Conservation (phyloP, 2,329 filamentous ascomycete species). For the Colletotrichum sp. region DNA sequence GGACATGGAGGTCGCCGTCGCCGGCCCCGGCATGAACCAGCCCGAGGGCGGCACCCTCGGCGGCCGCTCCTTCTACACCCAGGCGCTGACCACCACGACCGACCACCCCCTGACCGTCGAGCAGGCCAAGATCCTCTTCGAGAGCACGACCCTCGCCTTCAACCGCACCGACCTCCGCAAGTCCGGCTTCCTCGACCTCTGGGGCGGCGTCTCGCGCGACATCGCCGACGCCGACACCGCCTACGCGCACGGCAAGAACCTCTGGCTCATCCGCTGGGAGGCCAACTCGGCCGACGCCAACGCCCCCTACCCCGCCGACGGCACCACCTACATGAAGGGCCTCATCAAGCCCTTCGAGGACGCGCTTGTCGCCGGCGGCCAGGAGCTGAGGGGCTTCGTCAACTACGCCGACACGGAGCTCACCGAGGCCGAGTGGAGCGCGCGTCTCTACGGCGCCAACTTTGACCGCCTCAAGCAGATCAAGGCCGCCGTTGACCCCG, state of each 20-base stretch:
- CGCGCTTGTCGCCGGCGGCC: slow-evolving; percentile 10
- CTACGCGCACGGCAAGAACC: slow-evolving; percentile 44
- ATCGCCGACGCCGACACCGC: slow-evolving; percentile 39
- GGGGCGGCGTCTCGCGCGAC: slow-evolving; percentile 27
- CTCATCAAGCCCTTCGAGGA: slow-evolving; percentile 32
- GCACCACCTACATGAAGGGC: slow-evolving; percentile 49
- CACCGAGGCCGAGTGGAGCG: slow-evolving; percentile 17
- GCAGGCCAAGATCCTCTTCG: slow-evolving; percentile 13
- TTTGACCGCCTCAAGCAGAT: slow-evolving; percentile 20
- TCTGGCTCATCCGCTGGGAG: slow-evolving; percentile 36
- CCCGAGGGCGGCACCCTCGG: slow-evolving; percentile 13
- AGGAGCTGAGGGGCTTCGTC: slow-evolving; percentile 16
- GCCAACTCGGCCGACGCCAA: slow-evolving; percentile 38
- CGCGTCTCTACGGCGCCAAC: slow-evolving; percentile 20
- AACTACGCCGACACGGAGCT: slow-evolving; percentile 23
- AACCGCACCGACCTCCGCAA: slow-evolving; percentile 17
- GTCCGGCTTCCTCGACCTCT: slow-evolving; percentile 23
- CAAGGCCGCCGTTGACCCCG: slow-evolving; percentile 18
- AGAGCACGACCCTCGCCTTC: slow-evolving; percentile 13
- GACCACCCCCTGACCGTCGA: slow-evolving; percentile 16
- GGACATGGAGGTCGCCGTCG: slow-evolving; percentile 21
- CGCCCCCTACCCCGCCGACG: slow-evolving; percentile 51
- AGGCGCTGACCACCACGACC: slow-evolving; percentile 18
- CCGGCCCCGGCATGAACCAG: slow-evolving; percentile 19
- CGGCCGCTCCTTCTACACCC: slow-evolving; percentile 18